Base-by-base conservation (phyloP, 2,329 filamentous ascomycete genomes). In the Monilinia laxa region DNA sequence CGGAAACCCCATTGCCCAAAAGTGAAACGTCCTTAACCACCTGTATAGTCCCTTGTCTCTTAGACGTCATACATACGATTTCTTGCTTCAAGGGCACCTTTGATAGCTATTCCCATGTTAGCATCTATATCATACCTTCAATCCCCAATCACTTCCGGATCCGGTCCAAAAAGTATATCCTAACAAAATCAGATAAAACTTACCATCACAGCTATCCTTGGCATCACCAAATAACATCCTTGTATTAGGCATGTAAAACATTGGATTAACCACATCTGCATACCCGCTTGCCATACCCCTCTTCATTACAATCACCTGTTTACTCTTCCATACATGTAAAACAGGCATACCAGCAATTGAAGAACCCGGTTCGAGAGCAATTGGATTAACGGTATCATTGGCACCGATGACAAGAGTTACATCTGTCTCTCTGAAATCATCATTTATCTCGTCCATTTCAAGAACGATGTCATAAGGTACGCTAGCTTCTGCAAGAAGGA, bases 381-480 rank as follows among this genome's bases (percentile, higher is more conserved):
- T 94, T 0, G 93, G 93, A 74, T 97, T 96, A 49, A 96, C 93
- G 0, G 93, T 96, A 73, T 97, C 93, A 73, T 97, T 96, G 11
- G 93, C 93, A 3, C 93, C 93, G 74, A 96, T 96, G 0, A 96
- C 92, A 4, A 96, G 85, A 0, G 91, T 93, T 12, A 96, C 82
- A 73, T 96, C 93, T 0, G 93, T 96, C 38, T 95, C 90, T 9
- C 83, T 78, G 77, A 96, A 97, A 74, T 96, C 92, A 70, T 96
- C 92, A 77, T 96, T 97, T 80, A 96, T 96, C 81, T 97, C 93
- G 73, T 96, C 93, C 92, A 96, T 96, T 79, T 97, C 92, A 56
- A 96, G 83, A 38, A 96, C 92, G 66, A 96, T 94, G 73, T 97
- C 93, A 74, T 96, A 96, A 3, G 92, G 92, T 40, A 96, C 93